Evolutionary conservation across 78 protist genomes (phyloP).

Genomic region (Corallochytrium limacisporum): DNA sequence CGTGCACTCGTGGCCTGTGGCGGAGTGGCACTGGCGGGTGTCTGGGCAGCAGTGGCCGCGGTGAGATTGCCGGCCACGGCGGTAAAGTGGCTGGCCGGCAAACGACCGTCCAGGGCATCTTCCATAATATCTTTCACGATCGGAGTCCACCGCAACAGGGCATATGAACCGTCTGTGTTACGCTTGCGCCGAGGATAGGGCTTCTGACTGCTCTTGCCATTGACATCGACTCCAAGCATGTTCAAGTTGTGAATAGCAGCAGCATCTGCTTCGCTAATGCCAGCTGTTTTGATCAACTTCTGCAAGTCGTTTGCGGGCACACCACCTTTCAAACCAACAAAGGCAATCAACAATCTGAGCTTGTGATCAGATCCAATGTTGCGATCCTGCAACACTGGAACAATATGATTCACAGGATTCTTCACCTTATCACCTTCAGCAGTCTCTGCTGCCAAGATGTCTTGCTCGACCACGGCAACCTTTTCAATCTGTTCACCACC

Average conservation of each 20-base stretch:
- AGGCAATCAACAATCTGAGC: background rate
- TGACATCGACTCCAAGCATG: background rate
- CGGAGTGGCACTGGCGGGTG: too few species aligned
- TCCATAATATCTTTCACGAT: too few species aligned
- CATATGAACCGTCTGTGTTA: background rate
- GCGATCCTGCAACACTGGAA: background rate
- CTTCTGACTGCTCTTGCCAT: background rate
- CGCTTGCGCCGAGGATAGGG: background rate
- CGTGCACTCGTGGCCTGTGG: too few species aligned
- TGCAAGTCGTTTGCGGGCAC: background rate
- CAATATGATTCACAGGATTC: background rate
- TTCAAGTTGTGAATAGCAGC: background rate
- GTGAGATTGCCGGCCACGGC: too few species aligned
- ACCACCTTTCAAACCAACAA: background rate
- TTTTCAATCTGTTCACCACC: background rate
- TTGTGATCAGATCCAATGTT: background rate
- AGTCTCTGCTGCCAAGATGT: conserved; percentile 24
- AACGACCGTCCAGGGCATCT: background rate
- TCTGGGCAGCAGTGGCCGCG: too few species aligned
- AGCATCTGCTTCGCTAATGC: background rate
- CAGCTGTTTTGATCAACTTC: background rate
- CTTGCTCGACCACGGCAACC: conserved; percentile 49
- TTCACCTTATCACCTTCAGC: background rate
- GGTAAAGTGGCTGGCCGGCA: too few species aligned
- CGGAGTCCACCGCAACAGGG: background rate